Percentiles rank a stretch among this genome's conserved stretches.
Conservation (phyloP, 139 green algal genomes). For the Helicosporidium sp. region DNA sequence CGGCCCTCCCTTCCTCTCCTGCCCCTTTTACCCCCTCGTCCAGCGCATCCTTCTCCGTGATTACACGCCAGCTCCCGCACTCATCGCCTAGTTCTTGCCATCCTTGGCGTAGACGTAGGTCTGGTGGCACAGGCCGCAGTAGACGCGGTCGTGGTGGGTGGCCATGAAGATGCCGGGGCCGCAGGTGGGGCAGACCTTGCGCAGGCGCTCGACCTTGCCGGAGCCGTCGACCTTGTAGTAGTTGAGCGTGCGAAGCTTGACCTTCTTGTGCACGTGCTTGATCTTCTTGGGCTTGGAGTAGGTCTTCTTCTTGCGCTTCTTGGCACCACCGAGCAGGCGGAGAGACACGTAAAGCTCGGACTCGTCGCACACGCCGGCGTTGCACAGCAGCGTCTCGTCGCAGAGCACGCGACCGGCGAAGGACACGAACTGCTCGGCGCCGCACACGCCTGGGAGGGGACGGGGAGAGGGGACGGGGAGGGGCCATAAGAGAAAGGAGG, state of each 20-base stretch:
- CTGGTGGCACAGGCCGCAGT: constrained; percentile 86
- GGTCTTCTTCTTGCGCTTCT: constrained; percentile 99
- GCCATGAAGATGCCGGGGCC: constrained; percentile 96
- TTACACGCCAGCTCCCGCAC: neutral
- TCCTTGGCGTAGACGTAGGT: constrained; percentile 41
- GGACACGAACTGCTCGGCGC: constrained; percentile 43
- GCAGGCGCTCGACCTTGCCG: constrained; percentile 87
- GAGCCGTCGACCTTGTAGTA: constrained; percentile 83
- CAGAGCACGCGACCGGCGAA: constrained; percentile 65
- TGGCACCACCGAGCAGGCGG: constrained; percentile 81
- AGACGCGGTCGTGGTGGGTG: constrained; percentile 87
- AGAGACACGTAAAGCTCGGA: constrained; percentile 59
- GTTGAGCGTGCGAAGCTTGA: constrained; percentile 58
- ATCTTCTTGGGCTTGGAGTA: constrained; percentile 99
- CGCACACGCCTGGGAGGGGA: neutral
- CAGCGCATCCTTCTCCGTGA: neutral
- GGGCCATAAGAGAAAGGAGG: no score
- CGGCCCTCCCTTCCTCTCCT: neutral
- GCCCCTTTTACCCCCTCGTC: neutral
- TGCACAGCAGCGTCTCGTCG: constrained; percentile 29
- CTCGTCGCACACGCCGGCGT: constrained; percentile 59
- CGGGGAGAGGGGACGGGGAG: no score
- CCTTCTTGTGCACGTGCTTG: constrained; percentile 99
- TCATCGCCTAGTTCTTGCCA: neutral
- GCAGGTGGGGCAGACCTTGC: constrained; percentile 88